Percentiles rank a stretch among this genome's conserved stretches.
Evolutionary conservation across 176 grass and related monocot species (phyloP).

Genomic region (Oryza officinalis): DNA sequence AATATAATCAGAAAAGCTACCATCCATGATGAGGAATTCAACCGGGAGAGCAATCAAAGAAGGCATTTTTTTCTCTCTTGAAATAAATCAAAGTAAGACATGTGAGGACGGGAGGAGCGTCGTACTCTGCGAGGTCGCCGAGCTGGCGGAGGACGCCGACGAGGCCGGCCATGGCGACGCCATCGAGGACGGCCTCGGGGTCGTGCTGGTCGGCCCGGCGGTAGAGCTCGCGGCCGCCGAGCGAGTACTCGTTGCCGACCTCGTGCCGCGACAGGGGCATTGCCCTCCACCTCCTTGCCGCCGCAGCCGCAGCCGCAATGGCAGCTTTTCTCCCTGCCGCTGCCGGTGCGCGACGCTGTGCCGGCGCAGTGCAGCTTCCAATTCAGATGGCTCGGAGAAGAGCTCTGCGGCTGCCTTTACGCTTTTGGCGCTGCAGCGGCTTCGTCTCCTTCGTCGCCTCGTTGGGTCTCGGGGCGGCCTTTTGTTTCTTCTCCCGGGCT

Average conservation of each 20-base stretch:
- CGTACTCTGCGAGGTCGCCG: slow-evolving; percentile 88
- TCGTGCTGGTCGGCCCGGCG: slow-evolving; percentile 56
- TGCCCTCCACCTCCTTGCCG: not conserved
- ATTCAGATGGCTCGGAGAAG: slow-evolving; percentile 12
- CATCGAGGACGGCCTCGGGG: slow-evolving; percentile 84
- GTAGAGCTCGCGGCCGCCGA: slow-evolving; percentile 66
- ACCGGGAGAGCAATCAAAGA: not conserved
- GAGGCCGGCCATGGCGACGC: slow-evolving; percentile 81
- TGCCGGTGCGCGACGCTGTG: not conserved
- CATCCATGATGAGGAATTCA: not conserved
- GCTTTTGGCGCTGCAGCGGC: not conserved
- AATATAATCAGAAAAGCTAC: not conserved
- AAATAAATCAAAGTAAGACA: not conserved
- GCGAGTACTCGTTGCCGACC: slow-evolving; percentile 75
- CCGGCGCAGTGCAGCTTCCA: not conserved
- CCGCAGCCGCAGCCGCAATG: not conserved
- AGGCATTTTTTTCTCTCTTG: too few species aligned
- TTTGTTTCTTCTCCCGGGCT: slow-evolving; percentile 32
- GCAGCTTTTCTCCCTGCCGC: slow-evolving; percentile 14
- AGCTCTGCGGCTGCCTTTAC: not conserved
- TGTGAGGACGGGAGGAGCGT: not conserved
- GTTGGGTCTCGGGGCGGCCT: not conserved
- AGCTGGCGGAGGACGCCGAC: slow-evolving; percentile 87
- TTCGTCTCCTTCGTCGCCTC: not conserved
- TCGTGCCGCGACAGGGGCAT: slow-evolving; percentile 77